phyloP scores from a whole-genome alignment of 2,329 filamentous ascomycete species.

The Diatrype stigma region DNA sequence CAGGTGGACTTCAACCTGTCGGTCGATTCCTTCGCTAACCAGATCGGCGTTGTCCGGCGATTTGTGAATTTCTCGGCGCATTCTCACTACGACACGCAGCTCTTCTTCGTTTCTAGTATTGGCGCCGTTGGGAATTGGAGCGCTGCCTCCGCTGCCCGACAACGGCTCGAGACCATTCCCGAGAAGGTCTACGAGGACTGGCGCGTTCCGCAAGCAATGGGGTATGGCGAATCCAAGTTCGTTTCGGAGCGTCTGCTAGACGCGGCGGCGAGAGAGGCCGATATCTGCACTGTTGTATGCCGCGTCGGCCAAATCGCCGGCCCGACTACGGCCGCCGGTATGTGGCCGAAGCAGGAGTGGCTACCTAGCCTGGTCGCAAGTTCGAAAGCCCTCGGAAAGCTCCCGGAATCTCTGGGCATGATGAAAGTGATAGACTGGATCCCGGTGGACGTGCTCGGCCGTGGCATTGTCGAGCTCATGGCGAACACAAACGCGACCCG shows the following conservation, averaged over 20 bases:
- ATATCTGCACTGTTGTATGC: constrained; percentile 8
- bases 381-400: constrained; percentile 14
- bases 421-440: constrained; percentile 14
- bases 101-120: constrained; percentile 19
- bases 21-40: constrained; percentile 10
- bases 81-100: constrained; percentile 8
- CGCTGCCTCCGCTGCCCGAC: too few species aligned
- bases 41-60: constrained; percentile 6
- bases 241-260: constrained; percentile 17
- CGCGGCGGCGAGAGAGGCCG: constrained; percentile 9
- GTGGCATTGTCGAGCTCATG: constrained; percentile 12
- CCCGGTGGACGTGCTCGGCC: constrained; percentile 12
- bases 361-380: constrained; percentile 20
- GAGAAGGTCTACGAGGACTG: constrained; percentile 12
- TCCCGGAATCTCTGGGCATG: constrained; percentile 15
- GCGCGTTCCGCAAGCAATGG: constrained; percentile 4
- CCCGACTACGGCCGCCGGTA: constrained; percentile 7
- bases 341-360: constrained; percentile 19
- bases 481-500: background rate
- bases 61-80: constrained; percentile 14
- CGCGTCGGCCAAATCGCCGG: constrained; percentile 19
- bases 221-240: constrained; percentile 20
- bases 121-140: constrained; percentile 7
- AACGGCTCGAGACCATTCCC: background rate
- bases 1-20: constrained; percentile 19